These are phyloP conservation scores for Zymoseptoria pseudotritici DNA, from an alignment of 2,329 filamentous ascomycete genomes.

Conservation along the genomic window DNA sequence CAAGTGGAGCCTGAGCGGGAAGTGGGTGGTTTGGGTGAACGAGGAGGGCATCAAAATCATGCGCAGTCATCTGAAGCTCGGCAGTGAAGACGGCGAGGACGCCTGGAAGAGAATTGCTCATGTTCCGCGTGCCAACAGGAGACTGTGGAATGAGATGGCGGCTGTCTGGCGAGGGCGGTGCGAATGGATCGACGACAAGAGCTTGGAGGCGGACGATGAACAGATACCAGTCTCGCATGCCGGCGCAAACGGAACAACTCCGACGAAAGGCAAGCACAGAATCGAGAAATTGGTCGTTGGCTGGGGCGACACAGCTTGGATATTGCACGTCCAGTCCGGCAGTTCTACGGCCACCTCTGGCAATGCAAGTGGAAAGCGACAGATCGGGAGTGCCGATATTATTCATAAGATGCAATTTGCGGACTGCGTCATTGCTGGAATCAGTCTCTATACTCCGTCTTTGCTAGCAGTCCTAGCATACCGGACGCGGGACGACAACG, in stretches of 20 bases:
- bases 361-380: conserved; percentile 61
- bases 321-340: conserved; percentile 74
- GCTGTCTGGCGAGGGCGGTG: conserved; percentile 86
- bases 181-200: conserved; percentile 86
- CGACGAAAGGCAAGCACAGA: conserved; percentile 25
- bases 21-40: conserved; percentile 91
- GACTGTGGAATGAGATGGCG: conserved; percentile 93
- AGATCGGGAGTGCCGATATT: conserved; percentile 76
- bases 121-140: conserved; percentile 76
- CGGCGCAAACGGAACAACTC: conserved; percentile 19
- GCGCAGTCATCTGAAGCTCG: conserved; percentile 77
- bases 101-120: conserved; percentile 95
- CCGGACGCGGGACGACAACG: conserved; percentile 65
- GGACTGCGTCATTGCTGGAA: conserved; percentile 95
- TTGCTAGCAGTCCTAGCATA: conserved; percentile 88
- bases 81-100: conserved; percentile 66
- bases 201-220: conserved; percentile 63
- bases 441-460: conserved; percentile 91
- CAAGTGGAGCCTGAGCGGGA: conserved; percentile 89
- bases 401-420: conserved; percentile 82
- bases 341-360: conserved; percentile 56
- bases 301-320: conserved; percentile 95
- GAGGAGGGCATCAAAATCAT: conserved; percentile 98
- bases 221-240: conserved; percentile 21
- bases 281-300: conserved; percentile 79